Conservation (phyloP, 768 basidiomycete species). For the Phaeolepiota aurea region DNA sequence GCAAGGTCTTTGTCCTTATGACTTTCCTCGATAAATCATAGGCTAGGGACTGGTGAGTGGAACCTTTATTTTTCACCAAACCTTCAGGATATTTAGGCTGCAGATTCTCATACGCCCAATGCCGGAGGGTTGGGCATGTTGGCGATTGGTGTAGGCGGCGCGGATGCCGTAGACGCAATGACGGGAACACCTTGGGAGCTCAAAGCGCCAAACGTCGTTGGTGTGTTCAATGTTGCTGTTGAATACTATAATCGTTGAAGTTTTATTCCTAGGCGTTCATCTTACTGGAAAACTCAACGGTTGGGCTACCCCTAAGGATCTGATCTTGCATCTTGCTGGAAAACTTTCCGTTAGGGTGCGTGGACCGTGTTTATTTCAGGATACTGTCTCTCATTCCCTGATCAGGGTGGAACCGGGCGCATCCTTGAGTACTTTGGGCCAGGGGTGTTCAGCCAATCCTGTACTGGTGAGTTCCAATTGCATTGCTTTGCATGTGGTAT, state of each 20-base stretch:
- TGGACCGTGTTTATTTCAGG: constrained; percentile 6
- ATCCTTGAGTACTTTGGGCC: constrained; percentile 97
- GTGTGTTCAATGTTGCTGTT: constrained; percentile 27
- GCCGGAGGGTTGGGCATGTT: constrained; percentile 95
- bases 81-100: constrained; percentile 2
- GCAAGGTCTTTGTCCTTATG: background rate
- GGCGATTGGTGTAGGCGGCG: constrained; percentile 98
- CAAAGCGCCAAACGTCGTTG: constrained; percentile 81
- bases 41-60: constrained; percentile 69
- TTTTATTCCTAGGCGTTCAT: constrained; percentile 55
- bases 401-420: constrained; percentile 95
- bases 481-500: background rate
- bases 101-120: constrained; percentile 96
- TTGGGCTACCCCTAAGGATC: constrained; percentile 94
- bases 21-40: constrained; percentile 17
- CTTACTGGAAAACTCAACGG: constrained; percentile 80
- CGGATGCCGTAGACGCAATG: constrained; percentile 97
- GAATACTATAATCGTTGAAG: background rate
- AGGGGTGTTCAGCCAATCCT: constrained; percentile 83
- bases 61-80: too few relatives aligned
- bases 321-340: constrained; percentile 91
- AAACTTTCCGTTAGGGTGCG: constrained; percentile 86
- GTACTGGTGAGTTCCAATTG: constrained; percentile 55
- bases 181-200: constrained; percentile 98
- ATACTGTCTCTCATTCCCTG: constrained; percentile 3